These are phyloP conservation scores for Agarophyton chilense DNA, from an alignment of 23 red algal species.

Conservation along the genomic window DNA sequence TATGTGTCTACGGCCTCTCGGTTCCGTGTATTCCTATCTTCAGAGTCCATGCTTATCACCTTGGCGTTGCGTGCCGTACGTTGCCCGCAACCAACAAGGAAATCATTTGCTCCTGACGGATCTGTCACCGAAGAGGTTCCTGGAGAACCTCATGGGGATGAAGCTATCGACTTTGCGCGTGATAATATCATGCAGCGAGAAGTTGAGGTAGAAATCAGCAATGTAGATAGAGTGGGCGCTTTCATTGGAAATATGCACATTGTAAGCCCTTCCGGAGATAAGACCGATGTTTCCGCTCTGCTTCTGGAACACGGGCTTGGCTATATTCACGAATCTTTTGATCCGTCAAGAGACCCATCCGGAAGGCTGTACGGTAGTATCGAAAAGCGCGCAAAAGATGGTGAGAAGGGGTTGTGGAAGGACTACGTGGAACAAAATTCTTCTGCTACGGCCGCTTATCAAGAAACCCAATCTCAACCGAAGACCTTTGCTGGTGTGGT, in stretches of 20 bases:
- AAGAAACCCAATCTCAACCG: neutral
- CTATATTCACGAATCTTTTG: slow-evolving; percentile 71
- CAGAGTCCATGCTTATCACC: slow-evolving; percentile 76
- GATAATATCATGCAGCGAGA: slow-evolving; percentile 81
- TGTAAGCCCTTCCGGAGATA: slow-evolving; percentile 54
- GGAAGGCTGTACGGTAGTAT: slow-evolving; percentile 14
- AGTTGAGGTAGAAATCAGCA: slow-evolving; percentile 70
- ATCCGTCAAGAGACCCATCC: slow-evolving; percentile 51
- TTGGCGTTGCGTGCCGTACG: slow-evolving; percentile 75
- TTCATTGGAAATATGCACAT: slow-evolving; percentile 79
- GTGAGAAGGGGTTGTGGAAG: slow-evolving; percentile 72
- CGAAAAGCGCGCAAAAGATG: slow-evolving; percentile 39
- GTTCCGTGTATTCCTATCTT: slow-evolving; percentile 59
- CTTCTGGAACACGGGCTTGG: slow-evolving; percentile 75
- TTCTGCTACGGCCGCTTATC: neutral
- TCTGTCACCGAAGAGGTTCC: slow-evolving; percentile 19
- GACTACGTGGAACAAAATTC: slow-evolving; percentile 52
- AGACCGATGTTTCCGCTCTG: slow-evolving; percentile 46
- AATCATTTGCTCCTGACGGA: slow-evolving; percentile 49
- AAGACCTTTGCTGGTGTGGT: slow-evolving; percentile 60
- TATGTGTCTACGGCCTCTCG: slow-evolving; percentile 72
- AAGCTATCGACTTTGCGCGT: slow-evolving; percentile 74
- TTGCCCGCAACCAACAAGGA: slow-evolving; percentile 68
- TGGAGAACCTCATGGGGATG: slow-evolving; percentile 80
- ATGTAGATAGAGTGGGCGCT: slow-evolving; percentile 79